phyloP scores from a whole-genome alignment of 2,329 filamentous ascomycete species.

The Magnaporthiopsis rhizophila region DNA sequence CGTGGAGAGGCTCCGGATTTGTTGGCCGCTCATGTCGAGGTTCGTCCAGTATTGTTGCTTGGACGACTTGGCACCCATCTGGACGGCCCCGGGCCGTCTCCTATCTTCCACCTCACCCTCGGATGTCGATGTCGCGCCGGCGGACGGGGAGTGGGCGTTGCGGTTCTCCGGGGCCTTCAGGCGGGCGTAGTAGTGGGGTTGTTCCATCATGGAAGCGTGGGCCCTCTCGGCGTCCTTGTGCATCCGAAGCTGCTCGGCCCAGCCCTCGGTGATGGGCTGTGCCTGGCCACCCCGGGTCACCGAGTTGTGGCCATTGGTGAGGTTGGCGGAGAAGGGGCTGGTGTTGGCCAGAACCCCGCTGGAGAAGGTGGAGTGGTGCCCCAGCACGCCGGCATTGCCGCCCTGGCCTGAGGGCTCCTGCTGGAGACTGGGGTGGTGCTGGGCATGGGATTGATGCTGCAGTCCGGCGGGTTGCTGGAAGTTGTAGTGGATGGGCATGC shows the following conservation, averaged over 20 bases:
- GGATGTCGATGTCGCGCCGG: conserved; percentile 16
- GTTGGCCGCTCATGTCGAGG: conserved; percentile 93
- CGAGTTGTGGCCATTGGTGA: conserved; percentile 27
- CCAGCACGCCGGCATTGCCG: conserved; percentile 46
- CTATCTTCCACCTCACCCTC: conserved; percentile 50
- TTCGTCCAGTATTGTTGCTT: conserved; percentile 84
- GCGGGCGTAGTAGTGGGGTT: conserved; percentile 64
- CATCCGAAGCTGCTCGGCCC: conserved; percentile 78
- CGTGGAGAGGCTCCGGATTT: conserved; percentile 70
- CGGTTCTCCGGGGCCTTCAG: conserved; percentile 64
- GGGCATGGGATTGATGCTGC: conserved; percentile 56
- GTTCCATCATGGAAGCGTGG: conserved; percentile 62
- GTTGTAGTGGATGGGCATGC: conserved; percentile 59
- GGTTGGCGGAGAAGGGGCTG: conserved; percentile 47
- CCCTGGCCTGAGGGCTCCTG: conserved; percentile 48
- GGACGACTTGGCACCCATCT: conserved; percentile 49
- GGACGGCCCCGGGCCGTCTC: conserved; percentile 36
- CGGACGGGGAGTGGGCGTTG: conserved; percentile 20
- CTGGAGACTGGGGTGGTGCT: conserved; percentile 54
- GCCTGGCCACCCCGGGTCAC: conserved; percentile 39
- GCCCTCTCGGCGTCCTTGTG: conserved; percentile 69
- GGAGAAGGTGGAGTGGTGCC: conserved; percentile 54
- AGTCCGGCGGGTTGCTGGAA: conserved; percentile 55
- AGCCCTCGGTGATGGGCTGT: conserved; percentile 59
- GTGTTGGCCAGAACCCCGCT: conserved; percentile 57